Base-by-base conservation (phyloP, 331 rosid species). In the Phaseolus coccineus region DNA sequence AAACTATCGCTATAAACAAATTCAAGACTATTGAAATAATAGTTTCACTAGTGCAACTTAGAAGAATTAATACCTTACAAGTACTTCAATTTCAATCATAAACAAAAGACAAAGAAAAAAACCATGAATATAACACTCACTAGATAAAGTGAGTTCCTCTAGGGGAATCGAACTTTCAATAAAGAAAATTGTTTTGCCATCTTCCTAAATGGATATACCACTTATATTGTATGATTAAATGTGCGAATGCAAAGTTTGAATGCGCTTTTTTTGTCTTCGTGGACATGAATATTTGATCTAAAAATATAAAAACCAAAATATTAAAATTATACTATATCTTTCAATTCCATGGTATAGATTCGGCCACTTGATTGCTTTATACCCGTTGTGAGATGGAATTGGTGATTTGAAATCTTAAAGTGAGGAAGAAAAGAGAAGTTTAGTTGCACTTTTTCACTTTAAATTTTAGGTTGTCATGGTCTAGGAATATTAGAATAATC, bases 391-490 rank as follows among this genome's bases (percentile, higher is more conserved):
- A 27, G 6, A 11, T 11, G 8, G 22, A 42, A 42, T 22, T 53
- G 37, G 65, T 52, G 27, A 24, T 40, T 12, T 42, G n/a, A 59
- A 40, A 73, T 73, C 56, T 39, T 7, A 39, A 19, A 57, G 78
- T 25, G 66, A 19, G 6, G 3, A 42, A 58, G 27, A 63, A 51
- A 74, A 58, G 44, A 15, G 8, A 37, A 40, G 52, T 55, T 72
- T 9, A 24, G 24, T 47, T 64, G 62, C 69, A 73, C 76, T 57
- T 81, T 79, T 74, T 77, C 69, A 13, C 80, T 46, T 81, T 66
- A 35, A 74, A 67, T 57, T 74, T 42, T 71, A 67, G 77, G 56
- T 16, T 56, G 44, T 61, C 40, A 5, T 63, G 69, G 71, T 47
- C 70, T 28, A 74, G 71, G 80, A 81, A 46, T 33, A 80, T 74